These are phyloP conservation scores for Bretschneidera sinensis DNA, from an alignment of 345 rosid genomes.

Conservation along the genomic window DNA sequence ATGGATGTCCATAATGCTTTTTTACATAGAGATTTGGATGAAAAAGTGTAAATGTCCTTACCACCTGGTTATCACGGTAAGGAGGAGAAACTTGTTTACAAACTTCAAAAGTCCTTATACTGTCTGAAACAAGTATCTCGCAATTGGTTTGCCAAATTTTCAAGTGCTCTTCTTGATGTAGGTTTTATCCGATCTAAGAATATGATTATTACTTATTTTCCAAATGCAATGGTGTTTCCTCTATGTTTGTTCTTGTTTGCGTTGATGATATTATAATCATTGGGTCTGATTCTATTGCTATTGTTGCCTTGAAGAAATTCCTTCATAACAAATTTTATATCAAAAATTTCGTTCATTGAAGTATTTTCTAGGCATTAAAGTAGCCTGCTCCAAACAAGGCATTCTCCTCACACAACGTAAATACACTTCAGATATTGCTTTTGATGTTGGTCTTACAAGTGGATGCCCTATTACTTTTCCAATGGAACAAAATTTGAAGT, in stretches of 20 bases:
- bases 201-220: not conserved
- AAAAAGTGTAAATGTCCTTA: not conserved
- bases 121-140: not conserved
- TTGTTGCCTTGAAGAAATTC: not conserved
- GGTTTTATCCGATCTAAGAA: not conserved
- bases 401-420: not conserved
- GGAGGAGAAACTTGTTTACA: not conserved
- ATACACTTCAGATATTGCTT: not conserved
- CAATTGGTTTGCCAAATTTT: not conserved
- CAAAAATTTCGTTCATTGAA: not conserved
- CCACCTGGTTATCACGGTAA: not conserved
- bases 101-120: not conserved
- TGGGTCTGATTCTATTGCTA: not conserved
- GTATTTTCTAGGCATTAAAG: not conserved
- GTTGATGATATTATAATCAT: not conserved
- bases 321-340: not conserved
- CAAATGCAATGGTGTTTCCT: no score
- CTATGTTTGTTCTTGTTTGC: not conserved
- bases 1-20: slow-evolving; percentile 6
- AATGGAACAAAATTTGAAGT: not conserved
- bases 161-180: not conserved
- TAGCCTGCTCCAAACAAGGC: not conserved
- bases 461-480: not conserved
- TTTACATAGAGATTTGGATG: not conserved
- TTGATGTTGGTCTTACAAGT: not conserved